Conservation (phyloP, 1,284 basidiomycete genomes). For the Leucocoprinus gongylophorus region DNA sequence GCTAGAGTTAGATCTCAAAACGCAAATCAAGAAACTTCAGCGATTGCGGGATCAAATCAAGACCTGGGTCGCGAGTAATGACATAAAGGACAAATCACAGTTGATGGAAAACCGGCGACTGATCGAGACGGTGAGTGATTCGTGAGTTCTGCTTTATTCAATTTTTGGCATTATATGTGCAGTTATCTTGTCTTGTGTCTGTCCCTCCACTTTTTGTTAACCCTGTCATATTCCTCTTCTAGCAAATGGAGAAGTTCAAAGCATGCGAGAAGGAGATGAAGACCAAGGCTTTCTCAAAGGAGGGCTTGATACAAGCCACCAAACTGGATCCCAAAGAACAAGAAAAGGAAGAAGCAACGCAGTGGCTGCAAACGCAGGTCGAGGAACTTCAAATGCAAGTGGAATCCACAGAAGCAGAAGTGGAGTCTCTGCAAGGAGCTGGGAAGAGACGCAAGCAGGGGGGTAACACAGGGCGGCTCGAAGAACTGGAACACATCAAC, state of each 20-base stretch:
- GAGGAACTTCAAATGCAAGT: slow-evolving; percentile 93
- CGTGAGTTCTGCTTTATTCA: not conserved
- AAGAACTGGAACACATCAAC: slow-evolving; percentile 85
- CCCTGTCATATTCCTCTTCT: slow-evolving; percentile 18
- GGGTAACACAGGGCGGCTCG: slow-evolving; percentile 65
- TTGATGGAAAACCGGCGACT: slow-evolving; percentile 91
- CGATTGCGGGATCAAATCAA: slow-evolving; percentile 98
- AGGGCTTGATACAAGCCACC: slow-evolving; percentile 91
- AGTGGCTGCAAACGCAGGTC: slow-evolving; percentile 83
- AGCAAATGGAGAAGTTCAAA: slow-evolving; percentile 99
- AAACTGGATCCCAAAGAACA: slow-evolving; percentile 96
- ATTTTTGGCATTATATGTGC: not conserved
- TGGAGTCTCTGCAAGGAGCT: slow-evolving; percentile 82
- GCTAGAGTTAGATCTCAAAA: slow-evolving; percentile 91
- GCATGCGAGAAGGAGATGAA: slow-evolving; percentile 99
- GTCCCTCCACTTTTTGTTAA: slow-evolving; percentile 8
- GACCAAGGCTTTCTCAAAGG: slow-evolving; percentile 99
- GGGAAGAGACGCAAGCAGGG: slow-evolving; percentile 79
- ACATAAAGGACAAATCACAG: slow-evolving; percentile 98
- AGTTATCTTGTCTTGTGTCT: slow-evolving; percentile 15
- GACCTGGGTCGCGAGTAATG: slow-evolving; percentile 96
- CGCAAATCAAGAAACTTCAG: slow-evolving; percentile 99
- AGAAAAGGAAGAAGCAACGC: slow-evolving; percentile 87
- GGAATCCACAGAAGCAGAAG: slow-evolving; percentile 92
- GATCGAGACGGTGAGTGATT: slow-evolving; percentile 87